Conservation (phyloP, 2,329 filamentous ascomycete genomes). For the Fusarium chaquense region DNA sequence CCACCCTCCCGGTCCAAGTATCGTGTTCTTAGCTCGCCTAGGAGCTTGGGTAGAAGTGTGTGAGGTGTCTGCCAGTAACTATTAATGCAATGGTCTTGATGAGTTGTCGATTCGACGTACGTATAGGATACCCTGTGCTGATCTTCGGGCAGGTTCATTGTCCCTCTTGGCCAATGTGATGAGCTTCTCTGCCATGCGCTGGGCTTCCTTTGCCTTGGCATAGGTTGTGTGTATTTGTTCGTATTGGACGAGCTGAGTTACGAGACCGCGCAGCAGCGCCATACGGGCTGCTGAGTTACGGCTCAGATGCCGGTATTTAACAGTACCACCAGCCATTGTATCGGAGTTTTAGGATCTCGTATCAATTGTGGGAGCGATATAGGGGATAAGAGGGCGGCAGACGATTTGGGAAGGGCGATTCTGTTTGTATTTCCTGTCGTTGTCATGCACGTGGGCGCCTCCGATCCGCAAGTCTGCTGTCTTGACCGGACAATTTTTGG, state of each 20-base stretch:
- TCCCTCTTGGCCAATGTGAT: conserved; percentile 95
- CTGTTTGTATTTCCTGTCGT: conserved; percentile 10
- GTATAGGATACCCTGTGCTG: conserved; percentile 85
- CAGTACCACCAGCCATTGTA: conserved; percentile 84
- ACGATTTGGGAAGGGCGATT: conserved; percentile 4
- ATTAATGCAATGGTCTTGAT: conserved; percentile 21
- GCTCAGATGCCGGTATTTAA: conserved; percentile 90
- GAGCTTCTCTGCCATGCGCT: conserved; percentile 91
- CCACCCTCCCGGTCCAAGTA: conserved; percentile 86
- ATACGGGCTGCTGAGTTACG: conserved; percentile 88
- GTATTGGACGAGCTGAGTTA: conserved; percentile 92
- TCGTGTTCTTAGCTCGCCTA: conserved; percentile 82
- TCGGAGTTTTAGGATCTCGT: conserved; percentile 27
- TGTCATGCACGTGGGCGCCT: conserved; percentile 28
- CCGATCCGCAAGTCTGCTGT: conserved; percentile 21
- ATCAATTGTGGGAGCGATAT: not conserved
- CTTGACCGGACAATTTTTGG: conserved; percentile 40
- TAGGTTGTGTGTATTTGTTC: conserved; percentile 96
- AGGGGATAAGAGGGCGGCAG: not conserved
- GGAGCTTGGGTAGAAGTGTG: conserved; percentile 84
- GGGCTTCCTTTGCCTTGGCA: conserved; percentile 96
- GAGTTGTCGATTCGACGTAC: conserved; percentile 65
- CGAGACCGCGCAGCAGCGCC: conserved; percentile 93
- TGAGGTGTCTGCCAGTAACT: conserved; percentile 69
- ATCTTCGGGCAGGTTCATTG: conserved; percentile 81